These are phyloP conservation scores for Microcyclosporella mali DNA, from an alignment of 2,329 filamentous ascomycete genomes.

Conservation along the genomic window DNA sequence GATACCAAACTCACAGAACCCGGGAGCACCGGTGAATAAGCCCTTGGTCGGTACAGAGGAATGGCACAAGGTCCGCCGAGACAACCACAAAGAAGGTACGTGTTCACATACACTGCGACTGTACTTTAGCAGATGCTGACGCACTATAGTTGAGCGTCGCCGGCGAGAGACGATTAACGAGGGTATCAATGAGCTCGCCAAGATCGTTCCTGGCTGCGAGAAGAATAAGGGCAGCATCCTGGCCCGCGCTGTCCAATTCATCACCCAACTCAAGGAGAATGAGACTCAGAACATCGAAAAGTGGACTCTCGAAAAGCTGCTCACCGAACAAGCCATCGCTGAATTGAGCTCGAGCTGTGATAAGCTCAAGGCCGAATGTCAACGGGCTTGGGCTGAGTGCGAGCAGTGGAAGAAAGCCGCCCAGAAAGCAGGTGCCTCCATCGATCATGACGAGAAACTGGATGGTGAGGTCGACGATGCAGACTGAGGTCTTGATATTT, in stretches of 20 bases:
- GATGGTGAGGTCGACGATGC: constrained; percentile 13
- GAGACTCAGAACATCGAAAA: constrained; percentile 91
- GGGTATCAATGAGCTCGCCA: constrained; percentile 94
- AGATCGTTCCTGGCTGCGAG: constrained; percentile 94
- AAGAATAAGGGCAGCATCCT: constrained; percentile 99
- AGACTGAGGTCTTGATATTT: constrained; percentile 3
- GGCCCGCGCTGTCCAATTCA: constrained; percentile 88
- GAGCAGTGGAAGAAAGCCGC: constrained; percentile 67
- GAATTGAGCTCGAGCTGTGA: constrained; percentile 84
- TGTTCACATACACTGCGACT: neutral
- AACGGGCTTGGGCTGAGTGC: constrained; percentile 69
- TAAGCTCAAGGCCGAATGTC: constrained; percentile 74
- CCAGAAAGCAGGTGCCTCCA: constrained; percentile 25
- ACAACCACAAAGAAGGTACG: constrained; percentile 97
- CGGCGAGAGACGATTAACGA: constrained; percentile 98
- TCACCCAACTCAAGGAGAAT: constrained; percentile 88
- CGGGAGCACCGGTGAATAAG: constrained; percentile 47
- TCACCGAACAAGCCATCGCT: constrained; percentile 81
- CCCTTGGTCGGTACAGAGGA: constrained; percentile 92
- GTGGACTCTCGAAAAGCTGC: constrained; percentile 83
- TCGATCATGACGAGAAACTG: constrained; percentile 20
- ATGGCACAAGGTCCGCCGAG: constrained; percentile 95
- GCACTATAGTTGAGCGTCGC: constrained; percentile 75
- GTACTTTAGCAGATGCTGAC: constrained; percentile 7
- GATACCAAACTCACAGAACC: constrained; percentile 40